Conservation (phyloP, 2,329 filamentous ascomycete genomes). For the Lachnellula occidentalis region DNA sequence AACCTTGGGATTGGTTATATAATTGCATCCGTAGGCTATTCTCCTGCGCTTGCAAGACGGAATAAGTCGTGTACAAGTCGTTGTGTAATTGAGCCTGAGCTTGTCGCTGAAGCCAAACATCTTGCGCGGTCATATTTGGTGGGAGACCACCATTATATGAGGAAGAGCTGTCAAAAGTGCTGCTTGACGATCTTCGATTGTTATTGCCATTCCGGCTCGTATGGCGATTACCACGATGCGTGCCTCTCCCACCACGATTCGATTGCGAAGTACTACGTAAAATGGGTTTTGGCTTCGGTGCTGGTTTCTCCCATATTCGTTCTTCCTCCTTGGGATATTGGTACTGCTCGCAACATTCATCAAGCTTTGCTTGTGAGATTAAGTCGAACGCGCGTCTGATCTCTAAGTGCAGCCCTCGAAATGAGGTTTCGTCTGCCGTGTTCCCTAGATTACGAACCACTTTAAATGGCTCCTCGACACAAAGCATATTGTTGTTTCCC, state of each 20-base stretch:
- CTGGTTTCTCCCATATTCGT: constrained; percentile 52
- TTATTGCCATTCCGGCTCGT: constrained; percentile 26
- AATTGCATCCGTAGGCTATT: constrained; percentile 41
- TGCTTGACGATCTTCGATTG: constrained; percentile 30
- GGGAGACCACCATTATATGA: constrained; percentile 19
- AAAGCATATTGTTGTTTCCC: constrained; percentile 74
- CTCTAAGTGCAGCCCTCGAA: constrained; percentile 84
- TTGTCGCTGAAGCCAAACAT: constrained; percentile 30
- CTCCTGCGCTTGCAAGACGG: constrained; percentile 39
- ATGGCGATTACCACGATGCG: constrained; percentile 23
- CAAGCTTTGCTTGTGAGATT: constrained; percentile 71
- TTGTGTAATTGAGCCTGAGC: constrained; percentile 33
- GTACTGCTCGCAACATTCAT: constrained; percentile 81
- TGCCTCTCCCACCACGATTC: constrained; percentile 28
- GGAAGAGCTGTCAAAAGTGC: constrained; percentile 25
- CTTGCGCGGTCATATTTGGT: constrained; percentile 24
- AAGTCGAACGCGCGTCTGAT: constrained; percentile 82
- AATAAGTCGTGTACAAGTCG: constrained; percentile 33
- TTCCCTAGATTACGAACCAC: constrained; percentile 84
- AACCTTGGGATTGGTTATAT: constrained; percentile 42
- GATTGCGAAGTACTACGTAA: constrained; percentile 55
- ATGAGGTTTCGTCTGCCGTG: constrained; percentile 91
- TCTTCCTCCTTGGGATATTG: constrained; percentile 74
- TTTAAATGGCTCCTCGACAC: constrained; percentile 97
- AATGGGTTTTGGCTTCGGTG: constrained; percentile 46